Evolutionary conservation across 257 asterid species (phyloP).

Genomic region (Solanum piurae): DNA sequence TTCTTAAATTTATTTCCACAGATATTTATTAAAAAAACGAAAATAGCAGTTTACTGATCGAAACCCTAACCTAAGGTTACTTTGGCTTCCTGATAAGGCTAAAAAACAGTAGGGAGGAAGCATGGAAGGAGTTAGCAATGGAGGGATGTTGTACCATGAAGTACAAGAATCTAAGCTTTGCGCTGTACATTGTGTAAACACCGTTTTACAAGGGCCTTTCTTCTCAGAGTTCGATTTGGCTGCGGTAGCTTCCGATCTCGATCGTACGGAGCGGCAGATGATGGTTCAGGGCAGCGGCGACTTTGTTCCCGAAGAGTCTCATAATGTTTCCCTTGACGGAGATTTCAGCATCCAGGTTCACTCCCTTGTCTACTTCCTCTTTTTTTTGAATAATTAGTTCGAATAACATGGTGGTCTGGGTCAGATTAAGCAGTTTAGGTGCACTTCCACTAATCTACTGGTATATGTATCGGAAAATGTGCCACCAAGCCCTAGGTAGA

Average conservation of each 20-base stretch:
- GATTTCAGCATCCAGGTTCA: conserved; percentile 38
- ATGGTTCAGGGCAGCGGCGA: conserved; percentile 79
- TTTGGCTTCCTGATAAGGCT: neutral
- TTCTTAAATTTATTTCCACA: neutral
- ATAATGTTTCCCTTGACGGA: conserved; percentile 35
- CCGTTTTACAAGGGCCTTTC: conserved; percentile 93
- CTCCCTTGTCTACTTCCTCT: neutral
- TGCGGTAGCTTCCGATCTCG: conserved; percentile 95
- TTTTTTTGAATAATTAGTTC: neutral
- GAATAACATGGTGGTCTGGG: neutral
- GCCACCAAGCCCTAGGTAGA: neutral
- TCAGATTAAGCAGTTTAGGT: neutral
- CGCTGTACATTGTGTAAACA: conserved; percentile 96
- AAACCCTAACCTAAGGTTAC: neutral
- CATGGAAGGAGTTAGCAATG: conserved; percentile 51
- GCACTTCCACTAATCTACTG: neutral
- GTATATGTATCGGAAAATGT: neutral
- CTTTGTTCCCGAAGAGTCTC: conserved; percentile 35
- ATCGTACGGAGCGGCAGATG: conserved; percentile 82
- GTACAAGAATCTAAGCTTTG: conserved; percentile 99
- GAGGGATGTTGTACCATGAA: conserved; percentile 98
- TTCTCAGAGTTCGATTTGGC: conserved; percentile 99
- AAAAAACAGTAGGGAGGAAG: neutral
- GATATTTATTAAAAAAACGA: neutral
- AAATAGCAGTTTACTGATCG: neutral